These are phyloP conservation scores for Cicer chorassanicum DNA, from an alignment of 306 rosid species.

Conservation along the genomic window DNA sequence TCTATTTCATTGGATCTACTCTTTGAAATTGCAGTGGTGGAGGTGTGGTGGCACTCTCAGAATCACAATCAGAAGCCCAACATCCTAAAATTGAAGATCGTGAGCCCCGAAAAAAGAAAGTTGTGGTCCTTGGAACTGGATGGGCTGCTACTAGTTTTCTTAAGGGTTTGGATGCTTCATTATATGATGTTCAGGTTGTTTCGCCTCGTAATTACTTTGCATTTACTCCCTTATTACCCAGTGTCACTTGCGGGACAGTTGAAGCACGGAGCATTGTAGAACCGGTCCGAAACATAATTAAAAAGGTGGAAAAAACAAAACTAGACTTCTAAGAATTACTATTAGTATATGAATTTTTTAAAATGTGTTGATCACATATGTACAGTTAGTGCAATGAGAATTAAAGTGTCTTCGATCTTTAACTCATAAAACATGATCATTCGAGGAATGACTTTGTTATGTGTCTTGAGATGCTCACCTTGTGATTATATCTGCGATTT, in stretches of 20 bases:
- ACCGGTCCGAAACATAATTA: slow-evolving; percentile 81
- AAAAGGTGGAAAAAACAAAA: slow-evolving; percentile 63
- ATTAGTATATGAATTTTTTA: slow-evolving; percentile 2
- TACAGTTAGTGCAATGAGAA: slow-evolving; percentile 13
- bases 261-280: slow-evolving; percentile 98
- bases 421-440: slow-evolving; percentile 18
- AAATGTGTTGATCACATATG: slow-evolving; percentile 22
- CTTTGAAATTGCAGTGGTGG: slow-evolving; percentile 72
- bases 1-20: slow-evolving; percentile 24
- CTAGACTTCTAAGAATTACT: slow-evolving; percentile 24
- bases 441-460: slow-evolving; percentile 34
- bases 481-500: slow-evolving; percentile 29
- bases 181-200: slow-evolving; percentile 81
- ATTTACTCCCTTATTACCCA: slow-evolving; percentile 91
- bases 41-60: slow-evolving; percentile 83
- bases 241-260: slow-evolving; percentile 95
- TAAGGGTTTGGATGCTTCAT: slow-evolving; percentile 79
- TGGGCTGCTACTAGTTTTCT: slow-evolving; percentile 98
- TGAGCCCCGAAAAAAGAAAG: slow-evolving; percentile 64
- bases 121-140: slow-evolving; percentile 97
- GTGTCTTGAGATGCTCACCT: slow-evolving; percentile 16
- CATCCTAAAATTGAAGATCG: slow-evolving; percentile 42
- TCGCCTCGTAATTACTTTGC: slow-evolving; percentile 95
- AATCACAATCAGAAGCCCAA: slow-evolving; percentile 57
- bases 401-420: slow-evolving; percentile 11